phyloP scores from a whole-genome alignment of 73 alveolate species.

The Tetrahymena borealis region DNA sequence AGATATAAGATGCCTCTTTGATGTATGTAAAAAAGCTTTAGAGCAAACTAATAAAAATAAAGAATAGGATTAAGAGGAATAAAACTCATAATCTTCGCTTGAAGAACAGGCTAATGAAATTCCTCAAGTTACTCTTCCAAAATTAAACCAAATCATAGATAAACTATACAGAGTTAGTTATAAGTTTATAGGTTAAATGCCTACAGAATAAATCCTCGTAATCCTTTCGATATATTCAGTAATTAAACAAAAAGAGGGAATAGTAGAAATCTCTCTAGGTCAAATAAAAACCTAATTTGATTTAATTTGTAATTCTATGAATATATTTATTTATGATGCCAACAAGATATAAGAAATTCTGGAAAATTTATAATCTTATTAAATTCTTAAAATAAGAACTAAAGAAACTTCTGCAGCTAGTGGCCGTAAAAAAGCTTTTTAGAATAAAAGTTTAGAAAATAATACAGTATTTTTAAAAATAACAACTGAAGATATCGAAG shows the following conservation, averaged over 20 bases:
- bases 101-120: background rate
- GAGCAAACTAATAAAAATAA: background rate
- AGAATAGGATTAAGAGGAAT: background rate
- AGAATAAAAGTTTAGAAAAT: background rate
- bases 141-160: background rate
- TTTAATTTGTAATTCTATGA: background rate
- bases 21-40: background rate
- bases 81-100: too few relatives aligned
- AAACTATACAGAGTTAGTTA: background rate
- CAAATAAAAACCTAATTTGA: background rate
- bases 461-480: background rate
- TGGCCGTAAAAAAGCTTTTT: background rate
- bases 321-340: background rate
- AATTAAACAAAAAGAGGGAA: background rate
- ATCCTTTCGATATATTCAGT: background rate
- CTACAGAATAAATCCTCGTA: background rate
- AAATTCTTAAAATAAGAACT: background rate
- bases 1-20: background rate
- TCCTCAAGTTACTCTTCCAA: background rate
- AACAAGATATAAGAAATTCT: background rate
- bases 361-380: background rate
- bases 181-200: background rate
- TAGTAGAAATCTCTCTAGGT: background rate
- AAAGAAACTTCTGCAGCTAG: background rate
- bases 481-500: background rate